Conservation (phyloP, 2,329 filamentous ascomycete genomes). For the Botrytis cinerea region DNA sequence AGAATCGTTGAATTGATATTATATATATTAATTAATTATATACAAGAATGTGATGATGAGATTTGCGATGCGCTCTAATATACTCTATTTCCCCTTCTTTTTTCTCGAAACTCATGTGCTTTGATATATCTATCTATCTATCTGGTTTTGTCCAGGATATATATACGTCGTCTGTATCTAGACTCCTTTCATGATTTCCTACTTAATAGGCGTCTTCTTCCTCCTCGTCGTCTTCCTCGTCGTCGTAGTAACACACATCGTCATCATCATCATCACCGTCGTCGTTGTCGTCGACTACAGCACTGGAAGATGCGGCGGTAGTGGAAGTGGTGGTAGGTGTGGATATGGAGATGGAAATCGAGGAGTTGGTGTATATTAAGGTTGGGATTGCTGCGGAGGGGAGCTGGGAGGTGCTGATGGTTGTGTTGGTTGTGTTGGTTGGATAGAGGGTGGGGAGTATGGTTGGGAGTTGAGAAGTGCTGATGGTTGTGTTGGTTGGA, state of each 20-base stretch:
- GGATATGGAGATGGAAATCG: not conserved
- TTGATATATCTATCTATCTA: not conserved
- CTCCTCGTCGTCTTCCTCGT: not conserved
- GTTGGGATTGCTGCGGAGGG: too few species aligned
- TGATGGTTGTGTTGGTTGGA: too few species aligned
- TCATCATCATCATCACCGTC: not conserved
- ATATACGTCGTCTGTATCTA: too few species aligned
- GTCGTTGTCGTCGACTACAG: not conserved
- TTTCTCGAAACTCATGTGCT: rapidly evolving
- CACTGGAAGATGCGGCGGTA: not conserved
- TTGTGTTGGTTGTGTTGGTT: too few species aligned
- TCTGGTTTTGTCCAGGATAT: not conserved
- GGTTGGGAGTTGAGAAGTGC: too few species aligned
- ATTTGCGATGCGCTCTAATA: too few species aligned
- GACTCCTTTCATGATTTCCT: not conserved
- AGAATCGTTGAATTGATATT: too few species aligned
- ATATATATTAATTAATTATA: not conserved
- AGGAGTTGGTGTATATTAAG: not conserved
- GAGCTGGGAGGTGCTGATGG: too few species aligned
- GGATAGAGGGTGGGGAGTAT: not conserved
- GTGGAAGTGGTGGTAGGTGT: not conserved
- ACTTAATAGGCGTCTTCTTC: not conserved
- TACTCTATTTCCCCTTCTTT: not conserved
- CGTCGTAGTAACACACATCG: not conserved
- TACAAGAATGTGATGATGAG: not conserved